Conservation (phyloP, 768 basidiomycete genomes). For the Xerocomellus chrysenteron region DNA sequence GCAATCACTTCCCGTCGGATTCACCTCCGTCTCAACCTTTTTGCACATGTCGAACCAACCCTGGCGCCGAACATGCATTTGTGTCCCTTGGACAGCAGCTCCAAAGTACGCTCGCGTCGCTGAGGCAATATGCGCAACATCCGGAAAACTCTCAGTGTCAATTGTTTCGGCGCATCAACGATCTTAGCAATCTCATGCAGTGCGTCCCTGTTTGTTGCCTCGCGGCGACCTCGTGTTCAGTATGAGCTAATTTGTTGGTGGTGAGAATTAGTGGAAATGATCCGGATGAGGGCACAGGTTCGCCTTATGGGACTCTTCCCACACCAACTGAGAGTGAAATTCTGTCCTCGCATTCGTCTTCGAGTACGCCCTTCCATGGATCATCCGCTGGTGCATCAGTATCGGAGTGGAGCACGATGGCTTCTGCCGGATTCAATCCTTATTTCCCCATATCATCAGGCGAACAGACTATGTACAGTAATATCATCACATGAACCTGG, state of each 20-base stretch:
- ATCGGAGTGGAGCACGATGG: conserved; percentile 61
- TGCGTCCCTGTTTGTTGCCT: conserved; percentile 42
- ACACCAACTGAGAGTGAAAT: conserved; percentile 65
- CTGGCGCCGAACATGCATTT: conserved; percentile 57
- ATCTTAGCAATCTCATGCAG: conserved; percentile 65
- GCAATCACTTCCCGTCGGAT: conserved; percentile 31
- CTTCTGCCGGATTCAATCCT: conserved; percentile 58
- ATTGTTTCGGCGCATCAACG: conserved; percentile 57
- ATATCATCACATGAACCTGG: conserved; percentile 50
- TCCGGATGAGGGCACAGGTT: conserved; percentile 44
- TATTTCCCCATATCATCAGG: conserved; percentile 63
- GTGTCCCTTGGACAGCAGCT: conserved; percentile 64
- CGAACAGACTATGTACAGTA: conserved; percentile 56
- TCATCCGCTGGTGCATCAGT: conserved; percentile 48
- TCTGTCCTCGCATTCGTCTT: conserved; percentile 46
- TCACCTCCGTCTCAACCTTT: conserved; percentile 38
- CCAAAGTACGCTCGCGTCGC: conserved; percentile 51
- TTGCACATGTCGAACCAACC: conserved; percentile 65
- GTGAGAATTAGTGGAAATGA: conserved; percentile 50
- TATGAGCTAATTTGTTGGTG: conserved; percentile 31
- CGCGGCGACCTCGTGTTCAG: conserved; percentile 33
- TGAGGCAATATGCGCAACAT: conserved; percentile 64
- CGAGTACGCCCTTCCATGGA: conserved; percentile 41
- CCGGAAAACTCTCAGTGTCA: conserved; percentile 52
- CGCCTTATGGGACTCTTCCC: conserved; percentile 53